phyloP scores from a whole-genome alignment of 2,329 filamentous ascomycete species.

The Fonsecaea nubica region DNA sequence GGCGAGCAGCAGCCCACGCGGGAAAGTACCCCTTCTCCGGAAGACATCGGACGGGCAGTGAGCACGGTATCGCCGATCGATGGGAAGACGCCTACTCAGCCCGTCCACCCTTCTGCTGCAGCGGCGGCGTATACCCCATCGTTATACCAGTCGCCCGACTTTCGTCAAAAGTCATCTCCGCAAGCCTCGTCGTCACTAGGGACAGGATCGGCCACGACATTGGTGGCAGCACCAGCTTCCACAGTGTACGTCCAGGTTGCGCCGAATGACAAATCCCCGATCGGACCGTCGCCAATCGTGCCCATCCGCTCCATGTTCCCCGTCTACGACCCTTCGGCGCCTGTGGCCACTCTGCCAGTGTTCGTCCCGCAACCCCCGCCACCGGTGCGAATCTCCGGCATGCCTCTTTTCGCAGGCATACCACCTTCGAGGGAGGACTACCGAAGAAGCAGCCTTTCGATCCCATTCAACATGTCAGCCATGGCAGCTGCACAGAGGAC shows the following conservation, averaged over 20 bases:
- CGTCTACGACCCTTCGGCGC: constrained; percentile 49
- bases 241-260: not conserved
- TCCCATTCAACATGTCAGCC: constrained; percentile 42
- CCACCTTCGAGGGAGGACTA: constrained; percentile 39
- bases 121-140: constrained; percentile 37
- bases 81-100: constrained; percentile 32
- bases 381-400: constrained; percentile 28
- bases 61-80: constrained; percentile 39
- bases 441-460: constrained; percentile 42
- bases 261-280: constrained; percentile 21
- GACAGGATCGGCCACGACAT: constrained; percentile 33
- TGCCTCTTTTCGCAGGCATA: constrained; percentile 18
- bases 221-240: constrained; percentile 23
- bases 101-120: constrained; percentile 16
- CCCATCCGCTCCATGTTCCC: constrained; percentile 57
- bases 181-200: constrained; percentile 30
- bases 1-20: constrained; percentile 10
- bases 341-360: constrained; percentile 46
- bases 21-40: constrained; percentile 31
- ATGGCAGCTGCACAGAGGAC: constrained; percentile 49
- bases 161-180: constrained; percentile 30
- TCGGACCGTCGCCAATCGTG: constrained; percentile 43
- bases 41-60: constrained; percentile 39
- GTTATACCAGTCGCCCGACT: constrained; percentile 26
- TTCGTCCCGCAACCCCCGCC: constrained; percentile 45